Conservation (phyloP, 768 basidiomycete genomes). For the Mycena galopus region DNA sequence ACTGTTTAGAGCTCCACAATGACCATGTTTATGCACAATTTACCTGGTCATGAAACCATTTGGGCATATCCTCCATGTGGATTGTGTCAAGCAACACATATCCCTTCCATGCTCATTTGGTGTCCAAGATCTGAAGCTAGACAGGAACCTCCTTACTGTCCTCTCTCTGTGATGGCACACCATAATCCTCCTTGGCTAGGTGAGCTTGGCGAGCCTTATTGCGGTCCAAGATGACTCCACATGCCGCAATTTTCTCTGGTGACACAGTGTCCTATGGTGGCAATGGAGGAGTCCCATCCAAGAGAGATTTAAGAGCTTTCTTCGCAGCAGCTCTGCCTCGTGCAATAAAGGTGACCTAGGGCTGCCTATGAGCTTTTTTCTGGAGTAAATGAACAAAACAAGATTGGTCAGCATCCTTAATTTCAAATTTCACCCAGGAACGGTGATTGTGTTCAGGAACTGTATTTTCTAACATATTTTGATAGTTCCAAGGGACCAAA, state of each 20-base stretch:
- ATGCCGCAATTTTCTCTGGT: not conserved
- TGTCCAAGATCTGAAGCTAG: not conserved
- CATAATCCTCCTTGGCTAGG: not conserved
- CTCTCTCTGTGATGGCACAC: not conserved
- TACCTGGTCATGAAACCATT: conserved; percentile 19
- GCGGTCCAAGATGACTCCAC: not conserved
- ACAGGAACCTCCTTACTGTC: not conserved
- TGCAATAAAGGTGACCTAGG: not conserved
- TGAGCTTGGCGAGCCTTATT: not conserved
- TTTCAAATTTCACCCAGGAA: not conserved
- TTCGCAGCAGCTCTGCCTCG: not conserved
- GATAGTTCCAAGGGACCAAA: not conserved
- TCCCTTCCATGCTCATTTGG: not conserved
- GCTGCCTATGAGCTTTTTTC: not conserved
- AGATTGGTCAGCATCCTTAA: not conserved
- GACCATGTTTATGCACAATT: not conserved
- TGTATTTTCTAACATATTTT: too few relatives aligned
- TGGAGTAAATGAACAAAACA: not conserved
- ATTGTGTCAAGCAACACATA: not conserved
- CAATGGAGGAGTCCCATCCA: not conserved
- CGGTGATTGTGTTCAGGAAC: too few relatives aligned
- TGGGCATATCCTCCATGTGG: conserved; percentile 1
- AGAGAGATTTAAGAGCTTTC: not conserved
- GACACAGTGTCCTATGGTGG: not conserved
- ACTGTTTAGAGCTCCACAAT: not conserved